Evolutionary conservation across 2,329 filamentous ascomycete species (phyloP).

Genomic region (Arthrobotrys conoides): DNA sequence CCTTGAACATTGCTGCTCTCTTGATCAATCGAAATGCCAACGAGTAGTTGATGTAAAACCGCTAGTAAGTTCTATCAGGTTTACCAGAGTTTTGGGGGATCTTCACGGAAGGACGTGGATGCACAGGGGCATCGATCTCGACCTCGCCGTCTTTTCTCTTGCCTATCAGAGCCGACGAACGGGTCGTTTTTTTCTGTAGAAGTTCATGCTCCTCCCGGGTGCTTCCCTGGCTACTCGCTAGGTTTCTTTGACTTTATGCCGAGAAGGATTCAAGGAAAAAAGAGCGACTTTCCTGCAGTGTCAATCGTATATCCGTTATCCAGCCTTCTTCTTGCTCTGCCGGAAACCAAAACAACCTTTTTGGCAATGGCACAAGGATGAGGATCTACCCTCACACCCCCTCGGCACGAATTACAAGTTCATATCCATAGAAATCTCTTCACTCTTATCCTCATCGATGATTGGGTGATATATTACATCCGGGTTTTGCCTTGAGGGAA

Average conservation of each 20-base stretch:
- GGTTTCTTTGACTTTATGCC: constrained; percentile 12
- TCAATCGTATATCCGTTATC: constrained; percentile 41
- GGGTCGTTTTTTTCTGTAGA: constrained; percentile 33
- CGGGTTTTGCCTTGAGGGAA: constrained; percentile 43
- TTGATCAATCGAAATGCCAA: too few relatives aligned
- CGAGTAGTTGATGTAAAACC: background rate
- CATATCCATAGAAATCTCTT: constrained; percentile 21
- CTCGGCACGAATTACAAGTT: constrained; percentile 50
- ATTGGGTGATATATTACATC: constrained; percentile 14
- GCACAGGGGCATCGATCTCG: constrained; percentile 31
- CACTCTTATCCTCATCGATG: constrained; percentile 1
- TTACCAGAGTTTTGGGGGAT: constrained; percentile 31
- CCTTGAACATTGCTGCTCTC: too few relatives aligned
- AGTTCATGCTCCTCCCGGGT: constrained; percentile 27
- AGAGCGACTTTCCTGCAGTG: constrained; percentile 25
- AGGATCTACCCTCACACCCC: constrained; percentile 32
- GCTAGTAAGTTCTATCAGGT: background rate
- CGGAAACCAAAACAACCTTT: constrained; percentile 12
- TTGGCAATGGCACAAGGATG: constrained; percentile 30
- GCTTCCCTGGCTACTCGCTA: constrained; percentile 8
- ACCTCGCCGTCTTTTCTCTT: constrained; percentile 45
- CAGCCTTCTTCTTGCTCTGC: constrained; percentile 7
- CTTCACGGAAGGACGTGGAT: constrained; percentile 35
- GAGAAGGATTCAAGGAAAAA: constrained; percentile 24
- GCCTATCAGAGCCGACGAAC: constrained; percentile 48